phyloP scores from a whole-genome alignment of 345 rosid species.

The Euphorbia tirucalli region DNA sequence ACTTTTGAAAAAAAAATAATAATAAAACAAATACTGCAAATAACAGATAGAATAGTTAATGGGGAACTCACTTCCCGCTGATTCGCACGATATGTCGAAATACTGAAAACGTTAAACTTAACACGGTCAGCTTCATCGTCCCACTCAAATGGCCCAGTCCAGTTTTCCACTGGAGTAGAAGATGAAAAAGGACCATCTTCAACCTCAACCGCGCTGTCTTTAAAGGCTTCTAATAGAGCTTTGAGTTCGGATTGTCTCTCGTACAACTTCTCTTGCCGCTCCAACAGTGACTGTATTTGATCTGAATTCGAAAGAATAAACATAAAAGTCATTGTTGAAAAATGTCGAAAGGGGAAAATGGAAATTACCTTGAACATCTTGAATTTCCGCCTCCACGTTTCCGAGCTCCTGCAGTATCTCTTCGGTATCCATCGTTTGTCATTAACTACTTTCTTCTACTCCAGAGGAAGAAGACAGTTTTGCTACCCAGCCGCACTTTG shows the following conservation, averaged over 20 bases:
- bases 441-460: background rate
- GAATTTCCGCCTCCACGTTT: constrained; percentile 53
- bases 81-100: constrained; percentile 72
- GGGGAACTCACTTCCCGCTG: constrained; percentile 63
- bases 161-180: constrained; percentile 39
- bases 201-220: constrained; percentile 21
- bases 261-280: constrained; percentile 68
- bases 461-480: background rate
- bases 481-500: too few relatives aligned
- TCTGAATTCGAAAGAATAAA: constrained; percentile 30
- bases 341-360: background rate
- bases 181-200: constrained; percentile 21
- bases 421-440: constrained; percentile 44
- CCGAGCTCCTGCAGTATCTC: constrained; percentile 58
- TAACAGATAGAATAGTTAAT: background rate
- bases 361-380: constrained; percentile 59
- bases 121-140: constrained; percentile 73
- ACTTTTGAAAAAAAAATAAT: background rate
- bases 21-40: background rate
- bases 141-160: constrained; percentile 80
- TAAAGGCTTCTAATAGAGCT: constrained; percentile 48
- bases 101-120: constrained; percentile 79
- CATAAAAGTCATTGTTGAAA: background rate
- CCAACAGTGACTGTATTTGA: constrained; percentile 64
- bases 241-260: constrained; percentile 70